Base-by-base conservation (phyloP, 306 rosid genomes). In the Cicer cuneatum region DNA sequence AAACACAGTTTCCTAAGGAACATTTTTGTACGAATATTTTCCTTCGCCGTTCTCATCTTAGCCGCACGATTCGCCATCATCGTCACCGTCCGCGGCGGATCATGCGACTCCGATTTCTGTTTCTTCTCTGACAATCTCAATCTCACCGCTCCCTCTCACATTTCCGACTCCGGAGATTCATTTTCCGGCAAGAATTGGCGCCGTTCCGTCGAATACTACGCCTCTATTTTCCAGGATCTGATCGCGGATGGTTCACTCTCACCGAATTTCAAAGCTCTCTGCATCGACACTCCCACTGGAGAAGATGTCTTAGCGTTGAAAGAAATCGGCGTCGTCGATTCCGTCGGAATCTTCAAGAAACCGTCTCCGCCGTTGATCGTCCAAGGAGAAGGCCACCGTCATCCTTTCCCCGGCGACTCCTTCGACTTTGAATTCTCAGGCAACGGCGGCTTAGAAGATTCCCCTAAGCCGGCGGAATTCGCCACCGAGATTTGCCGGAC, bases 351-450 rank as follows among this genome's bases (percentile, higher is more conserved):
- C 41, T 80, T 81, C 48, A 71, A 69, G 85, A 80, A 62, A 24
- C 66, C 81, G 2, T 82, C 71, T 1, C 81, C 70, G 11, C 86
- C 91, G 38, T 63, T 85, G 77, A 62, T 77, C 39, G 18, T 86
- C 6, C 29, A 42, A 1, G 82, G 90, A 14, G 63, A 79, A 1
- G 78, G 74, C 1, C 56, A n/a, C 18, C 67, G 62, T 19, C 86
- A 71, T 7, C 89, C 79, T 1, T 87, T 86, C 38, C 8, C 63
- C 0, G 65, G 12, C 0, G 60, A 84, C 4, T 4, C 79, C 4
- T 86, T 81, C 69, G 88, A 85, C 59, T 86, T 90, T 12, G 88
- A 73, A 29, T 90, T 88, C 79, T 69, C 84, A 57, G 78, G 84
- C 0, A 78, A 51, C 39, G 78, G 69, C 8, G 39, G 67, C 5